Evolutionary conservation across 2,329 filamentous ascomycete species (phyloP), one percentile per base, ranked within the genome.

Genomic region (Didymella pomorum): DNA sequence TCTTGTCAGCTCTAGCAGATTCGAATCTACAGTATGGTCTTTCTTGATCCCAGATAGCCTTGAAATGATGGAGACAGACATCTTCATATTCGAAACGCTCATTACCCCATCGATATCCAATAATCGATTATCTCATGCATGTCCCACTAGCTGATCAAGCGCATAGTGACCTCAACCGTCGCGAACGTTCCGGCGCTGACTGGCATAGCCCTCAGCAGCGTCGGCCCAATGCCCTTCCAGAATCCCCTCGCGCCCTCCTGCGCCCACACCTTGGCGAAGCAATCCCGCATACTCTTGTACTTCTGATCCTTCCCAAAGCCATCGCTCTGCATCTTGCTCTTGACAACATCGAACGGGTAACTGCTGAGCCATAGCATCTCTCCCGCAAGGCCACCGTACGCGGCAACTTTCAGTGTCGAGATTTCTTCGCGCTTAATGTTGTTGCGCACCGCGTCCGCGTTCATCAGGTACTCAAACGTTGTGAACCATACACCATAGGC

Each of bases 251-350:
- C 72, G 0, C 95, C 95, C 79, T 96, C 93, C 6, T 80, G 82
- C 60, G 84, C 84, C 82, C 86, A 96, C 2, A 90, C 96, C 83
- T 96, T 87, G 58, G 83, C 85, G 78, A 98, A 96, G 81, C 92
- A 96, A 79, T 96, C 91, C 50, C 89, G 86, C 94, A 97, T 97
- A 55, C 82, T 89, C 76, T 81, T 86, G 80, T 90, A 99, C 74
- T 84, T 84, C 81, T 89, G 87, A 63, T 85, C 80, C 47, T 76
- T 78, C 2, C 91, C 92, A 74, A 97, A 95, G 0, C 91, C 93
- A 79, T 99, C 95, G 58, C 90, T 97, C 85, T 99, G 95, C 94
- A 98, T 97, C 86, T 97, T 98, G 80, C 92, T 97, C 90, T 99
- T 99, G 79, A 99, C 80, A 26, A 99, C 94, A 79, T 99, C 95